Evolutionary conservation across 805 yeast species (phyloP).

Genomic region (Kodamaea laetipori): DNA sequence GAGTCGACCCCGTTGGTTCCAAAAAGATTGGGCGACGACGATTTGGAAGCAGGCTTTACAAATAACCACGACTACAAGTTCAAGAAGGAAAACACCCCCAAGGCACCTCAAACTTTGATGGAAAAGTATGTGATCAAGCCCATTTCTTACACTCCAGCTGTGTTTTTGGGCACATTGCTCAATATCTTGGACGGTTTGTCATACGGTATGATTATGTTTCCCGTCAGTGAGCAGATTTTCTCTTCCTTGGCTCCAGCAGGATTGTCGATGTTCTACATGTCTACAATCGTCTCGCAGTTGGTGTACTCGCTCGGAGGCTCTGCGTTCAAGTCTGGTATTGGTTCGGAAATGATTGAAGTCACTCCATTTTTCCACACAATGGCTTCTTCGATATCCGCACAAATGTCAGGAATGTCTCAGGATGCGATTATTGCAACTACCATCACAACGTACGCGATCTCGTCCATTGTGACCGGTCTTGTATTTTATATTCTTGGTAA

Average conservation of each 20-base stretch:
- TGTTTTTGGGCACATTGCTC: slow-evolving; percentile 77
- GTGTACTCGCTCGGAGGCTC: slow-evolving; percentile 90
- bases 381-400: slow-evolving; percentile 70
- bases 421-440: slow-evolving; percentile 79
- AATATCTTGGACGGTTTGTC: slow-evolving; percentile 92
- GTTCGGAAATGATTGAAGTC: slow-evolving; percentile 98
- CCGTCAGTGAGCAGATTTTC: slow-evolving; percentile 79
- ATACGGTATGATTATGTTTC: slow-evolving; percentile 97
- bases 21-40: slow-evolving; percentile 13
- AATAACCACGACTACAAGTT: slow-evolving; percentile 1
- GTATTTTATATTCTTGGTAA: slow-evolving; percentile 79
- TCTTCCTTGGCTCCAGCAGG: slow-evolving; percentile 84
- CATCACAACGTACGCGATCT: slow-evolving; percentile 77
- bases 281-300: slow-evolving; percentile 86
- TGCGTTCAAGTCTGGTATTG: slow-evolving; percentile 86
- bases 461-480: slow-evolving; percentile 83
- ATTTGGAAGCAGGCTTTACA: slow-evolving; percentile 14
- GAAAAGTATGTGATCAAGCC: slow-evolving; percentile 36
- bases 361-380: slow-evolving; percentile 97
- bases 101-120: slow-evolving; percentile 2
- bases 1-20: slow-evolving; percentile 19
- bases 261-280: slow-evolving; percentile 88
- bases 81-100: not conserved
- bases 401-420: slow-evolving; percentile 46
- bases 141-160: slow-evolving; percentile 67